Base-by-base conservation (phyloP, 169 alveolate genomes). In the Babesia caballi region DNA sequence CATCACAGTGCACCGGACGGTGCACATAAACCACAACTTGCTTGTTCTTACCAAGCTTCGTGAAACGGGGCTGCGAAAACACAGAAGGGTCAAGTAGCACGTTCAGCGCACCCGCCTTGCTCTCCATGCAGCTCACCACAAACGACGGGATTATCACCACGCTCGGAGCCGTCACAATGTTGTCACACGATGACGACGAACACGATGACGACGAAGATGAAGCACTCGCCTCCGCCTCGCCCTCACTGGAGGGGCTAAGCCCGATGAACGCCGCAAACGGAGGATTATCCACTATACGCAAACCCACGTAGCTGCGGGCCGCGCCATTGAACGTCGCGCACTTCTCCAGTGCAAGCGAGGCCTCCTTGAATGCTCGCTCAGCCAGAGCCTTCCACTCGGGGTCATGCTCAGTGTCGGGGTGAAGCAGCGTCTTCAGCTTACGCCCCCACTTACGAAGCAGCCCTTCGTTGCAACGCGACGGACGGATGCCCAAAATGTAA, bases 391-490 rank as follows among this genome's bases (percentile, higher is more conserved):
- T 88, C 91, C 91, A 84, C 61, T 88, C 91, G 27, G 75, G 50
- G 42, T 88, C 85, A 28, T 84, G 91, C 40, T 83, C 93, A 30
- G 89, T 88, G 52, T 88, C 93, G 11, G 93, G 93, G 52, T 88
- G 93, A 19, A 88, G 46, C 19, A 88, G 75, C 53, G 85, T 84
- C 66, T 88, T 88, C 40, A 88, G 68, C 67, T 88, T 72, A 44
- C 83, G 76, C 0, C 91, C 91, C 49, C 67, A 88, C 50, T 59
- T 56, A 27, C 81, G 60, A 33, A 88, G 33, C 32, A 60, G 58
- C 21, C 71, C 89, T 52, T 74, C 84, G 23, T 66, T 80, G 38
- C 84, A 74, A 30, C 25, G 40, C 56, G 66, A 66, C 4, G 91
- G 91, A 17, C 83, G 74, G 19, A 83, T 66, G 5, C 93, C 93